Evolutionary conservation across 2,329 filamentous ascomycete genomes (phyloP), one percentile per base, ranked within the genome.

Genomic region (Microdochium trichocladiopsis): DNA sequence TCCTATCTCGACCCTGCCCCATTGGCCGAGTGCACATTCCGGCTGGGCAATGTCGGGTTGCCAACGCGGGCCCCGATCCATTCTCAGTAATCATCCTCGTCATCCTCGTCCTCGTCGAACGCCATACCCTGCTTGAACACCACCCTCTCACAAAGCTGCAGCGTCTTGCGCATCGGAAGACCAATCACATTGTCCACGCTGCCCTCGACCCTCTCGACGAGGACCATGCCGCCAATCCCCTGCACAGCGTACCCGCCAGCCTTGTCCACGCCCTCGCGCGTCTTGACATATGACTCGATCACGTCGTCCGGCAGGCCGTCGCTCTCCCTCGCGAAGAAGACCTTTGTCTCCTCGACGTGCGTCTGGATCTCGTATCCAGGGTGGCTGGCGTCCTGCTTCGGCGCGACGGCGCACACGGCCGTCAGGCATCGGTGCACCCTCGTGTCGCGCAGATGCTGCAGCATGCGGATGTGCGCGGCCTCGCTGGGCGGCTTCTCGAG

Each of bases 171-270:
- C 57, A 97, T 77, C 8, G 94, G 94, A 68, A 99, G 68, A 0
- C 94, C 94, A 25, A 99, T 85, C 1, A 97, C 94, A 68, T 97
- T 97, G 74, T 99, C 94, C 62, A 90, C 89, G 51, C 83, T 84
- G 11, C 94, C 94, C 57, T 96, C 89, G 58, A 99, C 88, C 68
- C 80, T 87, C 67, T 96, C 91, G 12, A 99, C 84, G 53, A 99
- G 70, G 54, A 99, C 76, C 66, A 96, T 84, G 9, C 88, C 87
- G 1, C 89, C 94, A 11, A 93, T 75, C 0, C 93, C 94, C 70
- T 99, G 94, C 51, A 99, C 82, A 1, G 90, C 94, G 69, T 99
- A 99, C 0, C 94, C 94, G 2, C 94, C 94, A 0, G 94, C 94
- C 76, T 97, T 99, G 69, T 97, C 94, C 11, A 84, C 91, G 2